phyloP scores from a whole-genome alignment of 179 eudicot genomes.

The Silene vulgaris region DNA sequence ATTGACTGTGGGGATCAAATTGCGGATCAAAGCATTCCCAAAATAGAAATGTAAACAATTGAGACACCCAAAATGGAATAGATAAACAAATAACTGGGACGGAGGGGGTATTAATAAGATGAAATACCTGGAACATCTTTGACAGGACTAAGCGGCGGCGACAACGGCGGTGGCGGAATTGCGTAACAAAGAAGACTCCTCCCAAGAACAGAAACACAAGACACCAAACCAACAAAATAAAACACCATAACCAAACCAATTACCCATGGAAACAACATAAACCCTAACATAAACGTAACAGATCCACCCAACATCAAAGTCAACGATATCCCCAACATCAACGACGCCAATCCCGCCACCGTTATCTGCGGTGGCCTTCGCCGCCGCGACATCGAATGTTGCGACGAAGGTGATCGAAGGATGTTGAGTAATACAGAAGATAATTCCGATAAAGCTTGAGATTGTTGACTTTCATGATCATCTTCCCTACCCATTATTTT shows the following conservation, averaged over 20 bases:
- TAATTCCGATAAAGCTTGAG: too few relatives aligned
- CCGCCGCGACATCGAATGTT: not conserved
- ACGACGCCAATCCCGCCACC: not conserved
- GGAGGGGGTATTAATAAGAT: too few relatives aligned
- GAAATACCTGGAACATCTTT: too few relatives aligned
- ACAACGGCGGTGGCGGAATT: too few relatives aligned
- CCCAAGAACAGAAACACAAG: not conserved
- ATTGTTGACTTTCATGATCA: not conserved
- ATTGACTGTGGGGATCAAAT: too few relatives aligned
- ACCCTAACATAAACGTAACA: not conserved
- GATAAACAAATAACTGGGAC: too few relatives aligned
- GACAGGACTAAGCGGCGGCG: too few relatives aligned
- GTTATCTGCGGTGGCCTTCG: not conserved
- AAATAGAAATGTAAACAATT: too few relatives aligned
- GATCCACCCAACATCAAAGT: not conserved
- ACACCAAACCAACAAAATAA: not conserved
- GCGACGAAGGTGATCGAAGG: too few relatives aligned
- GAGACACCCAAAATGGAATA: too few relatives aligned
- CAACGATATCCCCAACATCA: conserved; percentile 3
- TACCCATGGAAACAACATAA: not conserved
- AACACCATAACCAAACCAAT: not conserved
- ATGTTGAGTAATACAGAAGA: too few relatives aligned
- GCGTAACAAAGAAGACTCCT: not conserved
- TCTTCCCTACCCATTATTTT: not conserved
- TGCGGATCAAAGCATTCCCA: too few relatives aligned